These are phyloP conservation scores for Coniosporium uncinatum DNA, from an alignment of 2,329 filamentous ascomycete genomes.

Conservation along the genomic window DNA sequence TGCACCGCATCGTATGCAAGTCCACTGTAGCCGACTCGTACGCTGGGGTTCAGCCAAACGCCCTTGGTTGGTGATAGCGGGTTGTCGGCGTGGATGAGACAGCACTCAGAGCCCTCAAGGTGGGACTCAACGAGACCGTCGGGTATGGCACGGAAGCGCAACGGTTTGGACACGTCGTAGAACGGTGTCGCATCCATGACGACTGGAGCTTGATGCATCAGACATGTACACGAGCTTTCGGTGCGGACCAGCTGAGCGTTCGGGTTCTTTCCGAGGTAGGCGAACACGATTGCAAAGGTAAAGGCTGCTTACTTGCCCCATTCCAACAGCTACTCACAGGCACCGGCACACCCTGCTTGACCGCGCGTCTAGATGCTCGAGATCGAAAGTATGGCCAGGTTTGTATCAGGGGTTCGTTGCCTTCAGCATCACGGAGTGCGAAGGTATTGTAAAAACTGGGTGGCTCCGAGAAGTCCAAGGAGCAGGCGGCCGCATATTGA, in stretches of 20 bases:
- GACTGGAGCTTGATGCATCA: too few relatives aligned
- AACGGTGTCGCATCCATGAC: slow-evolving; percentile 50
- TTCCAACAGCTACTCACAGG: slow-evolving; percentile 59
- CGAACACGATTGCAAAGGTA: too few relatives aligned
- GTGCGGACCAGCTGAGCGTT: too few relatives aligned
- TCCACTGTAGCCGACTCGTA: slow-evolving; percentile 56
- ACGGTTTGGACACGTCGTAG: slow-evolving; percentile 25
- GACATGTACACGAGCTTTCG: too few relatives aligned
- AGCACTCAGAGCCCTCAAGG: slow-evolving; percentile 68
- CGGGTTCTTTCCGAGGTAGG: too few relatives aligned
- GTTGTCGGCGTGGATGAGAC: slow-evolving; percentile 66
- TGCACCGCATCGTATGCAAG: slow-evolving; percentile 46
- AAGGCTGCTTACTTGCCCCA: slow-evolving; percentile 51
- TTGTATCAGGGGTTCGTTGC: slow-evolving; percentile 40
- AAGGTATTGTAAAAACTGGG: slow-evolving; percentile 52
- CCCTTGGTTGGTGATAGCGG: slow-evolving; percentile 42
- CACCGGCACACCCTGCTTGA: slow-evolving; percentile 45
- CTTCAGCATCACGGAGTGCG: slow-evolving; percentile 45
- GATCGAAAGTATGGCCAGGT: slow-evolving; percentile 51
- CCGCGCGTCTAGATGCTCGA: slow-evolving; percentile 40
- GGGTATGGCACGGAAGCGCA: slow-evolving; percentile 53
- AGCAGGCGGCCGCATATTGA: slow-evolving; percentile 51
- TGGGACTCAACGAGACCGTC: slow-evolving; percentile 51
- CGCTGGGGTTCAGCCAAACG: slow-evolving; percentile 60
- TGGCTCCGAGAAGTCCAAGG: slow-evolving; percentile 46